phyloP scores from a whole-genome alignment of 140 eudicot genomes.

The Oenanthe javanica region DNA sequence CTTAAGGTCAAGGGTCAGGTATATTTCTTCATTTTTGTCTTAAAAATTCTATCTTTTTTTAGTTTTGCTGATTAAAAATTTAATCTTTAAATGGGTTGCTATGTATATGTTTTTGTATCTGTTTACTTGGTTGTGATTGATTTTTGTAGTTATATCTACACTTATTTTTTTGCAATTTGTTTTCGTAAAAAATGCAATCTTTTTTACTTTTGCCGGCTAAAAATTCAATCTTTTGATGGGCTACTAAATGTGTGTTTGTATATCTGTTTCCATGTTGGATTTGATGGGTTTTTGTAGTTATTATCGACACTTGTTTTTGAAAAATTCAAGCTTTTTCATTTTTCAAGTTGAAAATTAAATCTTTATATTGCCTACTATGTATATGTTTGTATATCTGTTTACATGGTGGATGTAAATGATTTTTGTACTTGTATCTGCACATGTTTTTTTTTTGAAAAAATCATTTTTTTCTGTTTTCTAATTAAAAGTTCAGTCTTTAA shows the following conservation, averaged over 20 bases:
- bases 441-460: no score
- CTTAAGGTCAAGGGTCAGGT: slow-evolving; percentile 13
- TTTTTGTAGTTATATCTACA: neutral
- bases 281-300: neutral
- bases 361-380: neutral
- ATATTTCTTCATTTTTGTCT: neutral
- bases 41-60: neutral
- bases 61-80: neutral
- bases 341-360: neutral
- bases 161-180: no score
- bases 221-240: neutral
- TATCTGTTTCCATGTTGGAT: neutral
- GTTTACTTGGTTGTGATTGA: neutral
- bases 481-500: neutral
- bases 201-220: neutral
- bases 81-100: neutral
- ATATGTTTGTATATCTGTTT: neutral
- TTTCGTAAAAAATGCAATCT: no score
- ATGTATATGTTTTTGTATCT: neutral
- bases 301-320: neutral
- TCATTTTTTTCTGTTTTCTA: neutral
- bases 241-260: neutral
- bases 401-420: neutral
- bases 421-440: neutral
- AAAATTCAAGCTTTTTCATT: neutral